Conservation (phyloP, 129 eudicot species). For the carrot (Daucus carota) region DH1_v3.0 NC_030387.2:21746001-21746500, state of each 20-base stretch:
- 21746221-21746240: conserved; percentile 1
- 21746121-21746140: conserved; percentile 85
- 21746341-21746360: neutral
- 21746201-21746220: conserved; percentile 40
- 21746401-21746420: neutral
- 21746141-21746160: conserved; percentile 82
- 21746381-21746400: neutral
- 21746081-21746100: neutral
- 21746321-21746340: neutral
- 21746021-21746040: neutral
- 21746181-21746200: conserved; percentile 91
- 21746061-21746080: neutral
- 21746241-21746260: conserved; percentile 6
- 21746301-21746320: conserved; percentile 5
- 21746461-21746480: neutral
- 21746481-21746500: neutral
- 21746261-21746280: neutral
- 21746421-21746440: neutral
- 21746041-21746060: neutral
- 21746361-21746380: neutral
- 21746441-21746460: neutral
- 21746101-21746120: conserved; percentile 97
- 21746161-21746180: conserved; percentile 79
- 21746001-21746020: conserved; percentile 27
- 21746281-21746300: neutral